phyloP scores from a whole-genome alignment of 805 yeast genomes.

The Barnettozyma californica region DNA sequence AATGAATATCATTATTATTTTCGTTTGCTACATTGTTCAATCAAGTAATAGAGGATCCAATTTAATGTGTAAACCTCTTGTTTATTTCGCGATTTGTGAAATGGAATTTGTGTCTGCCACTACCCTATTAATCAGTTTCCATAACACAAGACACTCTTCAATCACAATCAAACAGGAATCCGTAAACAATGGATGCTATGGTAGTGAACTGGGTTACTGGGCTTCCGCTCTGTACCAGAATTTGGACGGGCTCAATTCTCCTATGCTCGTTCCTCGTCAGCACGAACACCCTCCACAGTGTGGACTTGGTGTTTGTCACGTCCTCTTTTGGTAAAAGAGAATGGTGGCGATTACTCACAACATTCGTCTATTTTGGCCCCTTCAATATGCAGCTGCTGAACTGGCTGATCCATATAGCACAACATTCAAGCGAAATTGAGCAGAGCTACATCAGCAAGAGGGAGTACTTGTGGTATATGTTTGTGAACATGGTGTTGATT shows the following conservation, averaged over 20 bases:
- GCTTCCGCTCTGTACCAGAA: slow-evolving; percentile 18
- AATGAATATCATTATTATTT: too few relatives aligned
- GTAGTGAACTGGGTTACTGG: slow-evolving; percentile 13
- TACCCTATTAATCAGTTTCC: background rate
- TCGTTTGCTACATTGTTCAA: too few relatives aligned
- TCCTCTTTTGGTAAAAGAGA: slow-evolving; percentile 9
- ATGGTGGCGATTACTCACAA: slow-evolving; percentile 20
- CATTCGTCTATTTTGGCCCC: slow-evolving; percentile 17
- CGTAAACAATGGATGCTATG: slow-evolving; percentile 19
- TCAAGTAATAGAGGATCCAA: too few relatives aligned
- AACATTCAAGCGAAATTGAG: slow-evolving; percentile 15
- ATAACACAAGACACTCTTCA: background rate
- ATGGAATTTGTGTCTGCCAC: too few relatives aligned
- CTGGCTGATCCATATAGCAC: slow-evolving; percentile 6
- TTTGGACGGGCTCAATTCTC: slow-evolving; percentile 13
- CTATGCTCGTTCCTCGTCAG: slow-evolving; percentile 12
- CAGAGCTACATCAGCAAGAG: slow-evolving; percentile 4
- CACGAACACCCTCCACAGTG: slow-evolving; percentile 5
- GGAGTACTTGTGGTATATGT: slow-evolving; percentile 19
- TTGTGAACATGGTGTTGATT: slow-evolving; percentile 8
- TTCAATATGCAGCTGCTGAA: slow-evolving; percentile 11
- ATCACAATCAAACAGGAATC: background rate
- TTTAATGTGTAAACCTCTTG: too few relatives aligned
- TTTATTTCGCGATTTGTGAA: too few relatives aligned
- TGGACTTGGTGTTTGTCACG: slow-evolving; percentile 13